Percentiles rank a stretch among this genome's conserved stretches.
phyloP scores from a whole-genome alignment of 352 stramenopile genomes.

The Pythium vanterpoolii region DNA sequence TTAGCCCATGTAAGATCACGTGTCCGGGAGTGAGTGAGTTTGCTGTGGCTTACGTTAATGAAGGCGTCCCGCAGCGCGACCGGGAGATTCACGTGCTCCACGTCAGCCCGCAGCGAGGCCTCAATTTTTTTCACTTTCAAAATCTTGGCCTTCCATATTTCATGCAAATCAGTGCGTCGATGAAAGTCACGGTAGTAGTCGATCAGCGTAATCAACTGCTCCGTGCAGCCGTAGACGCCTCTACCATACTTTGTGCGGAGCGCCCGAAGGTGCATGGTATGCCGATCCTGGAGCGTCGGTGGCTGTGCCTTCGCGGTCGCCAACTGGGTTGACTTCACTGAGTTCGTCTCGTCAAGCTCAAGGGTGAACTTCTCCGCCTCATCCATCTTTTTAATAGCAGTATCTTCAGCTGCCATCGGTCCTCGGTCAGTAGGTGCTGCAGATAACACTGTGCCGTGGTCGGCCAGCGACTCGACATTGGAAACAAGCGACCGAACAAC shows the following conservation, averaged over 20 bases:
- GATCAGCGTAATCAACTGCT: conserved; percentile 77
- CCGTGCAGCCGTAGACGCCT: conserved; percentile 53
- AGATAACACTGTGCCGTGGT: neutral
- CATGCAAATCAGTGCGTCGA: conserved; percentile 60
- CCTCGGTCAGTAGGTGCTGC: neutral
- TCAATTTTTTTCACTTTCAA: conserved; percentile 77
- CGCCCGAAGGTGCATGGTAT: conserved; percentile 25
- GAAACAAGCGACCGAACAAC: neutral
- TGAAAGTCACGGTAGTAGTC: conserved; percentile 83
- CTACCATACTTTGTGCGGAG: conserved; percentile 64
- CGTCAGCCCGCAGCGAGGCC: conserved; percentile 63
- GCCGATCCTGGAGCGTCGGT: conserved; percentile 7
- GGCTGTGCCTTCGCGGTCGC: neutral
- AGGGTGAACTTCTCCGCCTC: neutral
- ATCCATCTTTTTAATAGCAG: neutral
- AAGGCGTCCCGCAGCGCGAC: conserved; percentile 47
- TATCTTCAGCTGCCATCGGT: neutral
- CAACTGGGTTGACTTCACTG: neutral
- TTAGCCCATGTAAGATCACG: no score
- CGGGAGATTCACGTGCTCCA: conserved; percentile 61
- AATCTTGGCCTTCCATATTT: conserved; percentile 67
- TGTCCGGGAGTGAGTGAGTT: no score
- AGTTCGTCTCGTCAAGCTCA: neutral
- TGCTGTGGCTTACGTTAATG: conserved; percentile 58
- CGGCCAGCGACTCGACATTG: neutral